These are phyloP conservation scores for Colletotrichum tabaci DNA, from an alignment of 2,329 filamentous ascomycete genomes.

Conservation along the genomic window DNA sequence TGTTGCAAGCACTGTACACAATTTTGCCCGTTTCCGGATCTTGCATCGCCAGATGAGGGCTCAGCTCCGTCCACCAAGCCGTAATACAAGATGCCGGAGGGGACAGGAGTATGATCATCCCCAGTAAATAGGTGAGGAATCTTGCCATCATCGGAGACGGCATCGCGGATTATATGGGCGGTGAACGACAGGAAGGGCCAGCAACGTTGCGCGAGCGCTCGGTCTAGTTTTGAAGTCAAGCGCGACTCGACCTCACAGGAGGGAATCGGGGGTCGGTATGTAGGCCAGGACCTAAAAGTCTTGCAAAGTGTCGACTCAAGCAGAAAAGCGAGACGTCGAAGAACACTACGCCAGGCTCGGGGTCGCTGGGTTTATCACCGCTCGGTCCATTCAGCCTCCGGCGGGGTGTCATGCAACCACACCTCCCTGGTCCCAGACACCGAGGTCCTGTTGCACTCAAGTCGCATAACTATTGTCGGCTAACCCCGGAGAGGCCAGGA, in stretches of 20 bases:
- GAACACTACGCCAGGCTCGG: not conserved
- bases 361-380: constrained; percentile 32
- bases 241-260: constrained; percentile 10
- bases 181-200: constrained; percentile 11
- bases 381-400: constrained; percentile 7
- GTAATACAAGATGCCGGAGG: constrained; percentile 49
- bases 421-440: constrained; percentile 9
- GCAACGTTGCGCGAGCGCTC: not conserved
- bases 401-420: constrained; percentile 16
- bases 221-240: not conserved
- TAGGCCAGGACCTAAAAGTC: constrained; percentile 14
- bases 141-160: not conserved
- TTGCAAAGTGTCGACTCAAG: not conserved
- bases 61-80: constrained; percentile 54
- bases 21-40: constrained; percentile 53
- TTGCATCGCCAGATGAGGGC: constrained; percentile 54
- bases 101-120: constrained; percentile 3
- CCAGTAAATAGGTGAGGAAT: constrained; percentile 5
- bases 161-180: not conserved
- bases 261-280: constrained; percentile 1
- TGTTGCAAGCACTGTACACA: constrained; percentile 54
- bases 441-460: not conserved
- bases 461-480: constrained; percentile 23
- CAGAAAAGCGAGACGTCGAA: not conserved
- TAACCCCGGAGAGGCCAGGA: constrained; percentile 8